Conservation (phyloP, 148 eudicot species). For the Chenopodium album region DNA sequence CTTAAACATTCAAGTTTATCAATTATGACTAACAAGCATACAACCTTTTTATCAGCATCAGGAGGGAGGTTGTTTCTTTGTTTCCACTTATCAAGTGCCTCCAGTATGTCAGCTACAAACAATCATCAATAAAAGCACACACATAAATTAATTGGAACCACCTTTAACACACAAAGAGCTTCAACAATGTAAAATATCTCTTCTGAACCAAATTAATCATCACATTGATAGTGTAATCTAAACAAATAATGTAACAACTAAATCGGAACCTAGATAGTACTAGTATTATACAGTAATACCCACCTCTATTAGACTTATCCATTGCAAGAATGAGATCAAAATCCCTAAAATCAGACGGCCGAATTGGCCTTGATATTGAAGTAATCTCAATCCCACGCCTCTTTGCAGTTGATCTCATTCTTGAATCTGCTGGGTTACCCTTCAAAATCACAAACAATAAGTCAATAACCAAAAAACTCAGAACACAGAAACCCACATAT, state of each 20-base stretch:
- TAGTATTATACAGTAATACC: neutral
- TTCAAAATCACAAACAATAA: constrained; percentile 34
- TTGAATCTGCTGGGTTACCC: constrained; percentile 91
- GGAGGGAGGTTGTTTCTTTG: constrained; percentile 59
- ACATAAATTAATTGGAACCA: neutral
- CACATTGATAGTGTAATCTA: neutral
- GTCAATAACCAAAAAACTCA: neutral
- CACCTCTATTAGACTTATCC: constrained; percentile 87
- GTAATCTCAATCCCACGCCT: constrained; percentile 87
- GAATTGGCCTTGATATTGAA: constrained; percentile 82
- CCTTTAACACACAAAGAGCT: neutral
- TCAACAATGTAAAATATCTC: neutral
- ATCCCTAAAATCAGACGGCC: constrained; percentile 75
- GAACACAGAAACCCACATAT: neutral
- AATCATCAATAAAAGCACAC: constrained; percentile 7
- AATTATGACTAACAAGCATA: neutral
- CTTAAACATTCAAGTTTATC: neutral
- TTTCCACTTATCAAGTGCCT: constrained; percentile 74
- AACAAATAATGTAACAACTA: neutral
- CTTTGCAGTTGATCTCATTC: constrained; percentile 91
- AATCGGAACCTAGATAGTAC: neutral
- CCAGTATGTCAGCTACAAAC: constrained; percentile 66
- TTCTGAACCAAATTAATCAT: neutral
- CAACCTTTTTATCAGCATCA: constrained; percentile 77
- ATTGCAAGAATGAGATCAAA: constrained; percentile 99